Evolutionary conservation across 805 yeast species (phyloP).

Genomic region (Cyberlindnera misumaiensis): DNA sequence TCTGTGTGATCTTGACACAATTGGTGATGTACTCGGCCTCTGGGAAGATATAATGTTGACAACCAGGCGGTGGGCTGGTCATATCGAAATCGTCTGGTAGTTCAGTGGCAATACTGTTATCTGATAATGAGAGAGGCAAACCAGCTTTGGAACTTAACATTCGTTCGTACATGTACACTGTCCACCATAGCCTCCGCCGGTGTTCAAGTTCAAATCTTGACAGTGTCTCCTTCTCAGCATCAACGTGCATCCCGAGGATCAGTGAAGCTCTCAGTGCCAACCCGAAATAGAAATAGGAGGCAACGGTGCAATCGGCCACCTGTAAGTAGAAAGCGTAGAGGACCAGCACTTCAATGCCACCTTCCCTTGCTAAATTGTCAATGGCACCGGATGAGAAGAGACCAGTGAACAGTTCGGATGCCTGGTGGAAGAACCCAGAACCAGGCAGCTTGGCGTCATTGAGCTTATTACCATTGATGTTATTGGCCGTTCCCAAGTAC

Average conservation of each 20-base stretch:
- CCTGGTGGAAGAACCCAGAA: slow-evolving; percentile 69
- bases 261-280: slow-evolving; percentile 66
- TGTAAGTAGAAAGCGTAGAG: slow-evolving; percentile 74
- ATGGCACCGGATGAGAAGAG: slow-evolving; percentile 74
- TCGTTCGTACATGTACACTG: slow-evolving; percentile 74
- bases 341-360: slow-evolving; percentile 70
- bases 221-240: slow-evolving; percentile 63
- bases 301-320: slow-evolving; percentile 79
- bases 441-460: slow-evolving; percentile 57
- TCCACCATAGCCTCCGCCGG: slow-evolving; percentile 82
- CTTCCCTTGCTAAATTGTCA: slow-evolving; percentile 70
- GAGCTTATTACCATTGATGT: slow-evolving; percentile 40
- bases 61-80: slow-evolving; percentile 52
- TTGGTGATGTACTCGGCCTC: slow-evolving; percentile 71
- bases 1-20: slow-evolving; percentile 73
- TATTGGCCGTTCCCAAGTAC: slow-evolving; percentile 72
- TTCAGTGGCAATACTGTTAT: slow-evolving; percentile 73
- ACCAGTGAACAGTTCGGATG: slow-evolving; percentile 73
- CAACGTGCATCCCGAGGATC: slow-evolving; percentile 76
- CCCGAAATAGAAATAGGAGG: slow-evolving; percentile 76
- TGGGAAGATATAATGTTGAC: slow-evolving; percentile 65
- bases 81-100: slow-evolving; percentile 68
- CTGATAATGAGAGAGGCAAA: slow-evolving; percentile 69
- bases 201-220: slow-evolving; percentile 71
- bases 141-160: slow-evolving; percentile 83